phyloP scores from a whole-genome alignment of 2,329 filamentous ascomycete genomes.

The Lecanosticta acicola region DNA sequence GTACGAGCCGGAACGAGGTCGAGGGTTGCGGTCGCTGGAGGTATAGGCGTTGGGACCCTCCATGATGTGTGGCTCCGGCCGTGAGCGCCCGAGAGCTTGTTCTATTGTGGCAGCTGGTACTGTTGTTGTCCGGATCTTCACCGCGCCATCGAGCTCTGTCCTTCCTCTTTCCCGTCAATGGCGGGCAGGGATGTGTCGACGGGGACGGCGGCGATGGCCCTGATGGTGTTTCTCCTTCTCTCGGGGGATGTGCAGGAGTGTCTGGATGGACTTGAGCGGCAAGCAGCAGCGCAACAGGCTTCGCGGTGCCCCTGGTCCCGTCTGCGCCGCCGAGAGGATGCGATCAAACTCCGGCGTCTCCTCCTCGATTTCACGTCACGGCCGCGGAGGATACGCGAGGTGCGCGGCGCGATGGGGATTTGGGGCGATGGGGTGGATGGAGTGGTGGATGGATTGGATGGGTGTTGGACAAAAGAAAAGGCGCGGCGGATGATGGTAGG shows the following conservation, averaged over 20 bases:
- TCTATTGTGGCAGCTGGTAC: neutral
- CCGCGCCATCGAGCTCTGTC: neutral
- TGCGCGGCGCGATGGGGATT: neutral
- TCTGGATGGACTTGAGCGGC: neutral
- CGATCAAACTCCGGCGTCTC: neutral
- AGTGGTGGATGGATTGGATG: slow-evolving; percentile 2
- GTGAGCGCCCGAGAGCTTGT: neutral
- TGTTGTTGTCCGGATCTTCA: slow-evolving; percentile 1
- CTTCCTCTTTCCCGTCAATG: slow-evolving; percentile 1
- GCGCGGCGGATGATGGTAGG: neutral
- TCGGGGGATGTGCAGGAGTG: neutral
- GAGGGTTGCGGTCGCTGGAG: slow-evolving; percentile 19
- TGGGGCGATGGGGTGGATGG: slow-evolving; percentile 4
- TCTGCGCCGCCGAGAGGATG: neutral
- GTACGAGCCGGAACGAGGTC: slow-evolving; percentile 24
- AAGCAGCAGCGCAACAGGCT: too few relatives aligned
- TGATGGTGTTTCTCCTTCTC: neutral
- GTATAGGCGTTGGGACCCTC: slow-evolving; percentile 26
- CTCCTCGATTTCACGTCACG: neutral
- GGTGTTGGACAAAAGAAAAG: neutral
- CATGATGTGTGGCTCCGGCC: neutral
- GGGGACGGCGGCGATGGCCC: slow-evolving; percentile 1
- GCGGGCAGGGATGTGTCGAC: neutral
- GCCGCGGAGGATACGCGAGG: neutral
- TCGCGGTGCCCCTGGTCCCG: neutral